Conservation (phyloP, 73 alveolate genomes). For the Stentor coeruleus region DNA sequence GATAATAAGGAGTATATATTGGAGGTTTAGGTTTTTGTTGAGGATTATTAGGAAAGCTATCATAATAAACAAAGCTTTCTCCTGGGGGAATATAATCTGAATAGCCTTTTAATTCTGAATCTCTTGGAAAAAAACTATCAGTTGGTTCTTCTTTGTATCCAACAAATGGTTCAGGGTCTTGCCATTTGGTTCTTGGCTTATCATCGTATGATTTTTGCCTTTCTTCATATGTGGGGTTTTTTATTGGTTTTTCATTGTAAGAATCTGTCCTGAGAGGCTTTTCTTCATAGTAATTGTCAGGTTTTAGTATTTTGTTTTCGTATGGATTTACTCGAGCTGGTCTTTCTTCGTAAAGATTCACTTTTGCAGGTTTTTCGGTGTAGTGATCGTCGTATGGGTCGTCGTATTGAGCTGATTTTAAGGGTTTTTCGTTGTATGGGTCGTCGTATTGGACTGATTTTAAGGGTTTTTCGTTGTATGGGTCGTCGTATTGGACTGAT, state of each 20-base stretch:
- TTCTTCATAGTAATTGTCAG: background rate
- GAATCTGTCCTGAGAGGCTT: too few relatives aligned
- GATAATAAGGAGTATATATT: background rate
- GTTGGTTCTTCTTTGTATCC: background rate
- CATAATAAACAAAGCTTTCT: conserved; percentile 22
- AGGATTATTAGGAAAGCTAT: background rate
- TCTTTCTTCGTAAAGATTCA: background rate
- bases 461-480: too few relatives aligned
- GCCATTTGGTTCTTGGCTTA: background rate
- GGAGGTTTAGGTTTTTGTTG: background rate
- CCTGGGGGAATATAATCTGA: conserved; percentile 8
- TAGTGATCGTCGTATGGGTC: background rate
- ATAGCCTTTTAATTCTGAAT: conserved; percentile 1
- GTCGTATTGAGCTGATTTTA: too few relatives aligned
- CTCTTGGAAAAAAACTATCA: background rate
- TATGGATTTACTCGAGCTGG: background rate
- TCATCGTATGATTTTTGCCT: too few relatives aligned
- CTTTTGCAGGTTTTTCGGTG: too few relatives aligned
- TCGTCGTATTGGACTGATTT: too few relatives aligned
- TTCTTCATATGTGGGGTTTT: background rate
- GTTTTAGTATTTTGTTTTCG: background rate
- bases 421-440: too few relatives aligned
- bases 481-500: too few relatives aligned
- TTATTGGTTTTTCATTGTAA: too few relatives aligned
- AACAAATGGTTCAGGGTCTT: background rate